Conservation (phyloP, 2,329 filamentous ascomycete species). For the Apiospora pterosperma region DNA sequence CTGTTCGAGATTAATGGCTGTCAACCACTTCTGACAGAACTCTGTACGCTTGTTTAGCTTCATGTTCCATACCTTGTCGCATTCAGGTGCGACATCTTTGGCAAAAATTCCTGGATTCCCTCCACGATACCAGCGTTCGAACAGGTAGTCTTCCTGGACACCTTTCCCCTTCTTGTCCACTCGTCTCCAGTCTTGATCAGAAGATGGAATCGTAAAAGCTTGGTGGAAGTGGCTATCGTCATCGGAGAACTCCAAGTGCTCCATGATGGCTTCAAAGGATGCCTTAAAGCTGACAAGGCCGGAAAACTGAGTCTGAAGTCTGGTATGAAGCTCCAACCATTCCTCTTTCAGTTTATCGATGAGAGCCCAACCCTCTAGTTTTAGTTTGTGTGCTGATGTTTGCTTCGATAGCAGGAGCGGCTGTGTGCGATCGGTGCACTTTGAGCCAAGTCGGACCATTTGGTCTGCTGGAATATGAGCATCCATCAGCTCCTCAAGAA, state of each 20-base stretch:
- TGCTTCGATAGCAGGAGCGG: constrained; percentile 29
- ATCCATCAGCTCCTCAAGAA: constrained; percentile 60
- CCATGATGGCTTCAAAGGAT: constrained; percentile 28
- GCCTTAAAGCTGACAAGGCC: constrained; percentile 10
- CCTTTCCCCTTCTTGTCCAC: constrained; percentile 44
- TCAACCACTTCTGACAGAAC: constrained; percentile 39
- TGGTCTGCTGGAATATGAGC: constrained; percentile 46
- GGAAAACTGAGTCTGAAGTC: constrained; percentile 14
- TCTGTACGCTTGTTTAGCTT: constrained; percentile 28
- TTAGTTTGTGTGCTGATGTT: constrained; percentile 24
- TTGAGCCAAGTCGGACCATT: constrained; percentile 64
- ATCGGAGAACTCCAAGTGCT: constrained; percentile 35
- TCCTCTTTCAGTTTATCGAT: constrained; percentile 39
- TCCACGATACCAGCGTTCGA: constrained; percentile 49
- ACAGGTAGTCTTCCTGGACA: constrained; percentile 46
- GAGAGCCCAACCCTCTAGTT: constrained; percentile 30
- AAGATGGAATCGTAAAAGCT: constrained; percentile 50
- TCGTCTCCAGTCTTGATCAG: constrained; percentile 39
- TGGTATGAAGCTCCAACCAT: constrained; percentile 22
- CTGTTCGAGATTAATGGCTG: constrained; percentile 46
- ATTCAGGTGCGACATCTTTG: constrained; percentile 21
- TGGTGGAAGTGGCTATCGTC: constrained; percentile 47
- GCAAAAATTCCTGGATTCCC: constrained; percentile 41
- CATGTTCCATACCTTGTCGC: constrained; percentile 50
- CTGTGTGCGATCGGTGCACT: constrained; percentile 47